A percentile compares a stretch with the other conserved stretches of the same genome.
Evolutionary conservation across 2,329 filamentous ascomycete species (phyloP).

Genomic region (Seiridium unicorne): DNA sequence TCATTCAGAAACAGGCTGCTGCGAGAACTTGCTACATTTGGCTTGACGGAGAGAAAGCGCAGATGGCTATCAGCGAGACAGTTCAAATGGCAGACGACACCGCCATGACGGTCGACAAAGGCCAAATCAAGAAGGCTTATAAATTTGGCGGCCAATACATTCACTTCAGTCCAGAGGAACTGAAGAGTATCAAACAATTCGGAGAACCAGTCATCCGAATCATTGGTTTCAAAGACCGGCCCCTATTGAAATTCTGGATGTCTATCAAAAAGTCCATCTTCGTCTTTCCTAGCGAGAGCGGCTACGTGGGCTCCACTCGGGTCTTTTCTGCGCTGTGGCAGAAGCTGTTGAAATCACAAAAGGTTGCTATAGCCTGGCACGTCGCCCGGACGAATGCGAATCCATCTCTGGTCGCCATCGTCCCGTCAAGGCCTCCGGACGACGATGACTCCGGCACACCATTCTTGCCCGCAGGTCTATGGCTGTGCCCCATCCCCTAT

Average conservation of each 20-base stretch:
- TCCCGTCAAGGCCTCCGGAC: conserved; percentile 68
- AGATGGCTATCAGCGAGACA: conserved; percentile 75
- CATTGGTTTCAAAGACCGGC: conserved; percentile 87
- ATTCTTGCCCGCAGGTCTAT: conserved; percentile 77
- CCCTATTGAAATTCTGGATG: conserved; percentile 76
- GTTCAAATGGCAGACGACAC: conserved; percentile 77
- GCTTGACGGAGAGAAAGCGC: conserved; percentile 78
- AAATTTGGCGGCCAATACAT: conserved; percentile 93
- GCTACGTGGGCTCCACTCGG: conserved; percentile 85
- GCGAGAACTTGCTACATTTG: conserved; percentile 85
- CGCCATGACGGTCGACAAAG: conserved; percentile 72
- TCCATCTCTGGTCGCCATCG: conserved; percentile 76
- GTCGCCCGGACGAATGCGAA: conserved; percentile 78
- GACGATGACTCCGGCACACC: conserved; percentile 67
- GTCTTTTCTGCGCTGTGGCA: conserved; percentile 90
- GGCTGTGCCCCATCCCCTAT: conserved; percentile 85
- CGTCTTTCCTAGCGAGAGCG: conserved; percentile 90
- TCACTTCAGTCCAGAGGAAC: conserved; percentile 81
- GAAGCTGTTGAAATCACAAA: conserved; percentile 76
- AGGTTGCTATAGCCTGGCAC: conserved; percentile 87
- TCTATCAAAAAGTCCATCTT: conserved; percentile 85
- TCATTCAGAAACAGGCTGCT: conserved; percentile 80
- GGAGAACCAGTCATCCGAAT: conserved; percentile 82
- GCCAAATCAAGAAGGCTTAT: conserved; percentile 86
- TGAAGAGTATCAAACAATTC: conserved; percentile 74